These are phyloP conservation scores for Tylopilus plumbeoviolaceoides DNA, from an alignment of 768 basidiomycete species.

Conservation along the genomic window DNA sequence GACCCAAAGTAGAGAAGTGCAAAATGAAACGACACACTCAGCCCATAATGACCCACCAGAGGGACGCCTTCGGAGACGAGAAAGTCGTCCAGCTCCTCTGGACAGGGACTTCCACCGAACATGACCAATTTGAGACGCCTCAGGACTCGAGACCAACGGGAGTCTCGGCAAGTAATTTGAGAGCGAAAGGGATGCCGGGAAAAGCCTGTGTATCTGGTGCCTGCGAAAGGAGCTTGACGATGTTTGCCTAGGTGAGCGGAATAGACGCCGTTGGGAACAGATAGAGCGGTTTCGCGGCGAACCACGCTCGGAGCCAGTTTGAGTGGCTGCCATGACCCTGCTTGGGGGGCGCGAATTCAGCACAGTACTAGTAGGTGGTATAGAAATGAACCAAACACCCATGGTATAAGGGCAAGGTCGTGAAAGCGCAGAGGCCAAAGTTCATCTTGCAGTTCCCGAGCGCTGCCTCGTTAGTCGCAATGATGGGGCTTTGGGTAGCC, in stretches of 20 bases:
- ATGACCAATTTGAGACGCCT: conserved; percentile 43
- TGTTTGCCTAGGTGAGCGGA: conserved; percentile 44
- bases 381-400: conserved; percentile 17
- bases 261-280: conserved; percentile 40
- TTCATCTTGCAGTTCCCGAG: conserved; percentile 35
- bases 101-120: conserved; percentile 50
- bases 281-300: conserved; percentile 38
- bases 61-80: conserved; percentile 46
- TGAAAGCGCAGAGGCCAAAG: conserved; percentile 17
- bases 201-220: conserved; percentile 32
- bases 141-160: conserved; percentile 42
- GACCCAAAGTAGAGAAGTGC: neutral
- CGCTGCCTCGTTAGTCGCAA: conserved; percentile 34
- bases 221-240: conserved; percentile 36
- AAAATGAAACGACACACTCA: conserved; percentile 32
- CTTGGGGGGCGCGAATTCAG: neutral
- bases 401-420: conserved; percentile 31
- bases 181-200: conserved; percentile 36
- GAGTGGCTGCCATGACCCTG: conserved; percentile 24
- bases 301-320: conserved; percentile 39
- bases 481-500: conserved; percentile 47
- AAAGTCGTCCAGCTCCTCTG: conserved; percentile 50
- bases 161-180: conserved; percentile 46
- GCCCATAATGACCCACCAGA: conserved; percentile 47
- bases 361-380: no score